Evolutionary conservation across 2,329 filamentous ascomycete species (phyloP).

Genomic region (Penicillium sclerotiorum): DNA sequence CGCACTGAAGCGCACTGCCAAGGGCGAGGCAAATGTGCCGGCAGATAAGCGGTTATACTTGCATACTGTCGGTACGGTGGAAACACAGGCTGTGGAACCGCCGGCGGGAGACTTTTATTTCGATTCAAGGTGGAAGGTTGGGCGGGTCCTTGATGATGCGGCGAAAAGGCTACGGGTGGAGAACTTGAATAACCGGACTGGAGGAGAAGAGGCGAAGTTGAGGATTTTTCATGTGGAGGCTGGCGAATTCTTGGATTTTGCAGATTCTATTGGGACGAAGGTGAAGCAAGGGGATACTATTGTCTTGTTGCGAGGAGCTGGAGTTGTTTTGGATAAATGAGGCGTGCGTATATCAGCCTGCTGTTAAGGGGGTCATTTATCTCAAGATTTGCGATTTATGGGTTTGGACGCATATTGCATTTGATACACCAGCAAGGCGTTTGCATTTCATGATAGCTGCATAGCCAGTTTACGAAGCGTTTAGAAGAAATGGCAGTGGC

Average conservation of each 20-base stretch:
- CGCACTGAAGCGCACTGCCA: slow-evolving; percentile 80
- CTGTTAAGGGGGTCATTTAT: slow-evolving; percentile 1
- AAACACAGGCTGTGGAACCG: slow-evolving; percentile 79
- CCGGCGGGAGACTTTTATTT: slow-evolving; percentile 82
- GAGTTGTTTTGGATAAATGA: slow-evolving; percentile 67
- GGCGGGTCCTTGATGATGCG: slow-evolving; percentile 58
- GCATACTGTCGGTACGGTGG: slow-evolving; percentile 85
- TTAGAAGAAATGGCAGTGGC: too few species aligned
- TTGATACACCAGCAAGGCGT: too few species aligned
- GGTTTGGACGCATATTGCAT: too few species aligned
- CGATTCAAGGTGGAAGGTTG: slow-evolving; percentile 84
- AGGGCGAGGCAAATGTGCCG: slow-evolving; percentile 82
- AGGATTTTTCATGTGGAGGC: slow-evolving; percentile 92
- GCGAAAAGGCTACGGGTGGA: slow-evolving; percentile 46
- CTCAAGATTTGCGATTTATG: too few species aligned
- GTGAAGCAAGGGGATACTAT: slow-evolving; percentile 85
- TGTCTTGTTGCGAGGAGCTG: slow-evolving; percentile 82
- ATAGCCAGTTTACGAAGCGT: too few species aligned
- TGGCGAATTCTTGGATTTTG: slow-evolving; percentile 82
- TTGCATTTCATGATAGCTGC: too few species aligned
- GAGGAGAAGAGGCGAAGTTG: slow-evolving; percentile 67
- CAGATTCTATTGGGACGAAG: slow-evolving; percentile 74
- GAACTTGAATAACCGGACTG: slow-evolving; percentile 50
- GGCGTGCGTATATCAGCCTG: slow-evolving; percentile 8
- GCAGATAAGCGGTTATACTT: slow-evolving; percentile 86